Base-by-base conservation (phyloP, 2,329 filamentous ascomycete genomes). In the Aphanocladium album region DNA sequence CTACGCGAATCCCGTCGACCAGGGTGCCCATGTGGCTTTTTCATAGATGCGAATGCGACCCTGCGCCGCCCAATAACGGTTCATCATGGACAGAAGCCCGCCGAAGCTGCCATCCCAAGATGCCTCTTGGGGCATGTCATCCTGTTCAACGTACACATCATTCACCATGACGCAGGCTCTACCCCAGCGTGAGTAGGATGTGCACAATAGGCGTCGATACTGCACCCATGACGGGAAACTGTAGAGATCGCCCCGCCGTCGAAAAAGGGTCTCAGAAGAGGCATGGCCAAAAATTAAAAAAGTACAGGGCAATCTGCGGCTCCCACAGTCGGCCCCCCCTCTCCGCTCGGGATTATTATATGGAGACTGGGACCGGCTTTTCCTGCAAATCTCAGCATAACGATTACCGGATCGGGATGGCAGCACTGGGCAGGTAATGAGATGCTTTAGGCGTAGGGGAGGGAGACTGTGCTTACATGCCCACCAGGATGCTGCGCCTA, bases 1-100 rank as follows among this genome's bases (percentile, higher is more conserved):
- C 33, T 49, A 49, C 41, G 57, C 57, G 57, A 60, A 60, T 60
- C 50, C 50, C 57, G 57, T 25, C 4, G 23, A 51, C 56, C 33
- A 35, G 35, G 56, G 46, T 41, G 27, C 1, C 27, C 57, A 60
- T 60, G 49, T 53, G 39, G 21, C n/a, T 43, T 39, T 12, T 60
- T 30, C 2, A 5, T 39, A 57, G 39, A 59, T 60, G 47, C 49
- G 27, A 53, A 60, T 39, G 46, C 56, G 37, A 58, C 56, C 33
- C 43, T 33, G 46, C 11, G 14, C 23, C 35, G 46, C 35, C 27
- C 16, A 21, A 41, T 12, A 52, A n/a, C 21, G 35, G 16, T 6
- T 35, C 2, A 30, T 9, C 54, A 39, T 39, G 35, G 5, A 14
- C 14, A 19, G 23, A 43, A 47, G 14, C 6, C 19, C 19, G 35